Conservation (phyloP, 257 asterid genomes). For the Henckelia pumila region DNA sequence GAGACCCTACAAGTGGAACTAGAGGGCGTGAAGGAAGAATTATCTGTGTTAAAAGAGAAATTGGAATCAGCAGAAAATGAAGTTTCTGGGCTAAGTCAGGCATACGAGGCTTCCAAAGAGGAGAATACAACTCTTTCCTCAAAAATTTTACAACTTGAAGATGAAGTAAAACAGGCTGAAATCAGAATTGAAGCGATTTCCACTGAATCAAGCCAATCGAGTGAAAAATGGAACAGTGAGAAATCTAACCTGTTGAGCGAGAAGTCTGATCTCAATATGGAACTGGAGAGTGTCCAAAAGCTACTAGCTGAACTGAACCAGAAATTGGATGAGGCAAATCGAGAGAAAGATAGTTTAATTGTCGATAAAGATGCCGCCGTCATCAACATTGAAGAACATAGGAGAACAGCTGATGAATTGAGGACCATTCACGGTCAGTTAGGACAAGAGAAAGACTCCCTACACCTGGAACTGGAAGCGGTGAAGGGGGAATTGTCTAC, state of each 20-base stretch:
- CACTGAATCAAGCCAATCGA: slow-evolving; percentile 39
- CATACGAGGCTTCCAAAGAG: slow-evolving; percentile 32
- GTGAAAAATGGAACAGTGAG: slow-evolving; percentile 24
- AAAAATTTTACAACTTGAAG: slow-evolving; percentile 33
- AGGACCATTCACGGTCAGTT: slow-evolving; percentile 21
- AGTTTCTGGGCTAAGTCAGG: slow-evolving; percentile 33
- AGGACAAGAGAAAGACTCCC: slow-evolving; percentile 30
- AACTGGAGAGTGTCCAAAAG: not conserved
- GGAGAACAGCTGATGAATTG: slow-evolving; percentile 36
- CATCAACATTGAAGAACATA: slow-evolving; percentile 33
- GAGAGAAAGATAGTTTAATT: slow-evolving; percentile 31
- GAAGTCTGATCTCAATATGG: not conserved
- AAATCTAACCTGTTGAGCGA: not conserved
- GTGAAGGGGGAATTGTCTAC: slow-evolving; percentile 26
- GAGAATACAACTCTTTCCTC: slow-evolving; percentile 38
- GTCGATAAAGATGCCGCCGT: slow-evolving; percentile 35
- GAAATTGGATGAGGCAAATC: not conserved
- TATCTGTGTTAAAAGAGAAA: slow-evolving; percentile 32
- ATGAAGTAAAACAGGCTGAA: slow-evolving; percentile 42
- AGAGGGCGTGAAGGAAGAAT: slow-evolving; percentile 41
- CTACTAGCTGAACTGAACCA: not conserved
- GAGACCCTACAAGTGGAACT: slow-evolving; percentile 38
- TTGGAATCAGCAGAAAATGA: slow-evolving; percentile 41
- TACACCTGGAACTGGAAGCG: slow-evolving; percentile 33
- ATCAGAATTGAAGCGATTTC: slow-evolving; percentile 41